Evolutionary conservation across 164 flowering plant genomes (phyloP).

Genomic region (Nelumbo lutea): DNA sequence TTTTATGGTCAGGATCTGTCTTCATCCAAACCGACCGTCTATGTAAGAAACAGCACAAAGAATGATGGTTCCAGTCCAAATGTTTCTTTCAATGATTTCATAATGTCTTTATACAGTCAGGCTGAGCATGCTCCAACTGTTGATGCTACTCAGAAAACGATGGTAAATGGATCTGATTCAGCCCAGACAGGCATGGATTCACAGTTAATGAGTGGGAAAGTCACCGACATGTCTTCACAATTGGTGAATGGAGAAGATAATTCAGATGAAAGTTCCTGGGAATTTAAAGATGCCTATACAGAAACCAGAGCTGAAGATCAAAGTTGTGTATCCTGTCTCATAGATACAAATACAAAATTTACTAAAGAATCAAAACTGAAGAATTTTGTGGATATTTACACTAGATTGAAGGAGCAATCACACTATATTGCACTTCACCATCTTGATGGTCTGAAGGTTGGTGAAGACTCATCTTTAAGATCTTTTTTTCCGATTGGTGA

Average conservation of each 20-base stretch:
- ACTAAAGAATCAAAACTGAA: slow-evolving; percentile 23
- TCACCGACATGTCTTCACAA: slow-evolving; percentile 22
- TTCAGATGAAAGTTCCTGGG: slow-evolving; percentile 59
- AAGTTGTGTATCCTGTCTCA: slow-evolving; percentile 13
- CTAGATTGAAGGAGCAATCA: slow-evolving; percentile 46
- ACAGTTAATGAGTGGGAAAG: slow-evolving; percentile 19
- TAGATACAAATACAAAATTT: slow-evolving; percentile 9
- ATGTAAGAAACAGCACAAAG: slow-evolving; percentile 17
- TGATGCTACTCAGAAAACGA: slow-evolving; percentile 15
- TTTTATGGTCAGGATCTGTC: slow-evolving; percentile 25
- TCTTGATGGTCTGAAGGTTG: slow-evolving; percentile 58
- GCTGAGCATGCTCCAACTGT: slow-evolving; percentile 27
- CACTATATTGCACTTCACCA: slow-evolving; percentile 33
- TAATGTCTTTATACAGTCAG: slow-evolving; percentile 56
- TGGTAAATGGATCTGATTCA: slow-evolving; percentile 23
- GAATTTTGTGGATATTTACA: slow-evolving; percentile 46
- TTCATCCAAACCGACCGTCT: slow-evolving; percentile 13
- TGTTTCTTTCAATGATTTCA: slow-evolving; percentile 45
- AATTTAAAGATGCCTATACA: slow-evolving; percentile 48
- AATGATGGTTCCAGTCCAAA: slow-evolving; percentile 16
- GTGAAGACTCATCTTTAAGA: slow-evolving; percentile 16
- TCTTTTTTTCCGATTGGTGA: neutral
- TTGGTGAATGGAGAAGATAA: slow-evolving; percentile 25
- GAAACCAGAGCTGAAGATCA: slow-evolving; percentile 22
- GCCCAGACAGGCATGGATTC: slow-evolving; percentile 14